Base-by-base conservation (phyloP, 257 asterid species). In the Paulownia fortunei region DNA sequence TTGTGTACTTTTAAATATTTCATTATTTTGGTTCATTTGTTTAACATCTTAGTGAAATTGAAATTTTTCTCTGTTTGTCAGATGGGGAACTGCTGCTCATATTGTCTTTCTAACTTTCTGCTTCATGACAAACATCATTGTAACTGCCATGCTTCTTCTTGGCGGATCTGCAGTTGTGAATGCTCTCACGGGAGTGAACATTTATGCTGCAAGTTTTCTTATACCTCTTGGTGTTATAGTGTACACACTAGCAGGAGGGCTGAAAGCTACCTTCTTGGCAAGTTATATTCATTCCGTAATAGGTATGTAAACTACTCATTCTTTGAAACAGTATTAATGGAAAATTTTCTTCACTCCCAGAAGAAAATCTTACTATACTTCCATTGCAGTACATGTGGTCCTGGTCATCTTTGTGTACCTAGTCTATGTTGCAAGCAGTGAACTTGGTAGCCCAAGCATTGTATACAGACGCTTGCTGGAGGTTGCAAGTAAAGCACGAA, bases 1-100 rank as follows among this genome's bases (percentile, higher is more conserved):
- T 76, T 42, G 2, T 23, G 32, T n/a, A 11, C 70, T n/a, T n/a
- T n/a, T 39, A 5, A 23, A 30, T 11, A 42, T 60, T 12, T 5
- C 34, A 44, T 9, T 27, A 9, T 24, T 39, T 55, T 30, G 3
- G 1, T 37, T 15, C n/a, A 24, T 30, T 66, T 58, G n/a, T 54
- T 26, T 2, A 26, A 49, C 13, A 36, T 62, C 58, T 36, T 51
- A 39, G 55, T 67, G 9, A 59, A 42, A 30, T 36, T 8, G 8
- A 41, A 24, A 3, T 42, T 26, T n/a, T 39, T 67, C 21, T 47
- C 62, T 66, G 41, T 69, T 73, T 70, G 16, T 47, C 87, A 92
- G 98, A 84, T 94, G 97, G 98, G 98, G 98, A 80, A 92, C 97
- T 41, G 84, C 89, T 3, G 97, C 98, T 77, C 98, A 92, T 79